Percentiles rank a stretch among this genome's conserved stretches.
These are phyloP conservation scores for Syzygium aqueum DNA, from an alignment of 345 rosid species.

Conservation along the genomic window DNA sequence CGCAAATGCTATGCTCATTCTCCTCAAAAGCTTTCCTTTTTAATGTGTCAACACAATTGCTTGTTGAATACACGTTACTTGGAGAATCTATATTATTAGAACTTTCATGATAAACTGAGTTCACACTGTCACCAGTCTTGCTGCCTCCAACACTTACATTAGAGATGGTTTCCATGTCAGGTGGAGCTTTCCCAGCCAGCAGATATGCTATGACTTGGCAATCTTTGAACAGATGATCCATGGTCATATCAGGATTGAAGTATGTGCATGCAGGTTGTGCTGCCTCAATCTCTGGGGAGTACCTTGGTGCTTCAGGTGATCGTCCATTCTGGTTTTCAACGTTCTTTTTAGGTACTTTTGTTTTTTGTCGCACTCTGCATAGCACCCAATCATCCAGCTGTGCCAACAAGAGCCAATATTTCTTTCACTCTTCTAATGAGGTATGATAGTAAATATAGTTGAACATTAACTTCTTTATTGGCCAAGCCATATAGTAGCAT, in stretches of 20 bases:
- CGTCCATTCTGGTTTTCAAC: conserved; percentile 1
- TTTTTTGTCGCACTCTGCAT: conserved; percentile 31
- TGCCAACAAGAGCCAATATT: background rate
- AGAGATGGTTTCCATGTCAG: conserved; percentile 16
- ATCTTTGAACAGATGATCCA: conserved; percentile 25
- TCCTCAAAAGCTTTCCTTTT: conserved; percentile 17
- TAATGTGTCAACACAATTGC: conserved; percentile 6
- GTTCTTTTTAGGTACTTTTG: conserved; percentile 1
- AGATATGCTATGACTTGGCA: conserved; percentile 23
- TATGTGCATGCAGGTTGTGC: background rate
- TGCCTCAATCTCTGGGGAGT: conserved; percentile 5
- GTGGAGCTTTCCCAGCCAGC: conserved; percentile 20
- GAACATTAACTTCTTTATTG: background rate
- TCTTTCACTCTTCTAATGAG: background rate
- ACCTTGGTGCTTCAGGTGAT: background rate
- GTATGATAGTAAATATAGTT: background rate
- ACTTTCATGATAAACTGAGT: background rate
- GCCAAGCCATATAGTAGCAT: background rate
- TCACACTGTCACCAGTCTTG: background rate
- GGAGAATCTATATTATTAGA: conserved; percentile 12
- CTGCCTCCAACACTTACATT: conserved; percentile 10
- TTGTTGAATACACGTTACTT: conserved; percentile 7
- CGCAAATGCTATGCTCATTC: conserved; percentile 4
- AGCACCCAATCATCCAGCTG: conserved; percentile 54
- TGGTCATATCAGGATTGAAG: conserved; percentile 9